phyloP scores from a whole-genome alignment of 2,329 filamentous ascomycete species.

The Massarina eburnea region DNA sequence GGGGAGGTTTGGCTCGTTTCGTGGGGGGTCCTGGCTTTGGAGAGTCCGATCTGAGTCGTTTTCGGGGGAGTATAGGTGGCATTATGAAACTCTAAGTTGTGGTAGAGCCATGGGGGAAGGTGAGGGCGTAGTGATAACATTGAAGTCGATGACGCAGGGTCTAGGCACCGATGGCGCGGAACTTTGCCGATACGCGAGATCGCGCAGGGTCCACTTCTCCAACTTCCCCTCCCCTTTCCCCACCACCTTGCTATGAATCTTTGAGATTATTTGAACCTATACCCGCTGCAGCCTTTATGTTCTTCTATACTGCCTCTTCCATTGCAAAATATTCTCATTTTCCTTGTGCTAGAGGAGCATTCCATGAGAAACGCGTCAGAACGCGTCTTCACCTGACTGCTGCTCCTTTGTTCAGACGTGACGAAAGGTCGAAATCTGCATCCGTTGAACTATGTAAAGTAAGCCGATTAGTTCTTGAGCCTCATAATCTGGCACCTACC shows the following conservation, averaged over 20 bases:
- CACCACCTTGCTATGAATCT: not conserved
- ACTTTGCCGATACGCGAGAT: constrained; percentile 3
- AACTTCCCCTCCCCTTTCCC: too few relatives aligned
- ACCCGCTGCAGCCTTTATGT: not conserved
- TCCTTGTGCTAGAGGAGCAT: not conserved
- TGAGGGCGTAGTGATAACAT: not conserved
- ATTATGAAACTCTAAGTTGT: constrained; percentile 46
- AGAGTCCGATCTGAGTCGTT: constrained; percentile 59
- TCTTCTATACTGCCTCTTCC: not conserved
- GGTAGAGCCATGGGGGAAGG: not conserved
- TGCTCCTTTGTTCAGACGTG: too few relatives aligned
- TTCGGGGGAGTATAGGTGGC: constrained; percentile 69
- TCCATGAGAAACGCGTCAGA: not conserved
- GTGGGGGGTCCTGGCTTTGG: constrained; percentile 42
- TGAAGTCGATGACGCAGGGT: constrained; percentile 2
- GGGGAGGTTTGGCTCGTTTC: constrained; percentile 23
- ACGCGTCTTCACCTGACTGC: constrained; percentile 1
- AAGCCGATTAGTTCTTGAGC: too few relatives aligned
- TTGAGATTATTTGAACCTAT: not conserved
- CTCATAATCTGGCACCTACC: too few relatives aligned
- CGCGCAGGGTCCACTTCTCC: not conserved
- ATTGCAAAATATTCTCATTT: not conserved
- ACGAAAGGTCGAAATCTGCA: too few relatives aligned
- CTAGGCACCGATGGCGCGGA: constrained; percentile 4
- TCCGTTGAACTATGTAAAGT: too few relatives aligned